Evolutionary conservation across 176 grass and related monocot genomes (phyloP).

Genomic region (Carex cristatella): DNA sequence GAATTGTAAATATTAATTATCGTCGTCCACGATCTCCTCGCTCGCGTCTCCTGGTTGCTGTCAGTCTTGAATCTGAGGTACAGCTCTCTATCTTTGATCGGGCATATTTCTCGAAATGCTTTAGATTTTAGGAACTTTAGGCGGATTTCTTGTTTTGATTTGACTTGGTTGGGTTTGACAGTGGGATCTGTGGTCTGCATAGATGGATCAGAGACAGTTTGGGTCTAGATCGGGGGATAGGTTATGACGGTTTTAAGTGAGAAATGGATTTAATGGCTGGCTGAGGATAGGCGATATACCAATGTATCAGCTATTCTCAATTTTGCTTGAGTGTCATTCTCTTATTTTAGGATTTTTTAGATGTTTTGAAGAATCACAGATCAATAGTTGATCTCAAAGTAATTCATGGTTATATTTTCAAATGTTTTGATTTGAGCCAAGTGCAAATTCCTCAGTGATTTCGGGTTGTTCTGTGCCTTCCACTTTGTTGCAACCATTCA

Average conservation of each 20-base stretch:
- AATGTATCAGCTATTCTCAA: not conserved
- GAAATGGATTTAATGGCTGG: not conserved
- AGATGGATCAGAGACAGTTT: not conserved
- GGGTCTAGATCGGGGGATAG: not conserved
- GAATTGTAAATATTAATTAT: not conserved
- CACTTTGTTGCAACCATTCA: not conserved
- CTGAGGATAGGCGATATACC: not conserved
- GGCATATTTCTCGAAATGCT: not conserved
- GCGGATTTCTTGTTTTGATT: not conserved
- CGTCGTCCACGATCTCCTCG: constrained; percentile 17
- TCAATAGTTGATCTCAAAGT: not conserved
- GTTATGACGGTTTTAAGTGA: not conserved
- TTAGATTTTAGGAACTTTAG: not conserved
- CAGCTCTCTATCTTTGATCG: not conserved
- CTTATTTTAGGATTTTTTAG: not conserved
- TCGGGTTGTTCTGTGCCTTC: not conserved
- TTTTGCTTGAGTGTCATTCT: not conserved
- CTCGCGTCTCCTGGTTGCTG: not conserved
- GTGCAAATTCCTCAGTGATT: not conserved
- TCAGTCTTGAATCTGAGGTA: constrained; percentile 39
- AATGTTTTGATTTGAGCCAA: not conserved
- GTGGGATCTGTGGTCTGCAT: not conserved
- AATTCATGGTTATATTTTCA: not conserved
- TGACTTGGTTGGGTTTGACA: not conserved
- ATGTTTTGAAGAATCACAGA: not conserved